These are phyloP conservation scores for Boletus mariae DNA, from an alignment of 1,284 basidiomycete genomes.

Conservation along the genomic window DNA sequence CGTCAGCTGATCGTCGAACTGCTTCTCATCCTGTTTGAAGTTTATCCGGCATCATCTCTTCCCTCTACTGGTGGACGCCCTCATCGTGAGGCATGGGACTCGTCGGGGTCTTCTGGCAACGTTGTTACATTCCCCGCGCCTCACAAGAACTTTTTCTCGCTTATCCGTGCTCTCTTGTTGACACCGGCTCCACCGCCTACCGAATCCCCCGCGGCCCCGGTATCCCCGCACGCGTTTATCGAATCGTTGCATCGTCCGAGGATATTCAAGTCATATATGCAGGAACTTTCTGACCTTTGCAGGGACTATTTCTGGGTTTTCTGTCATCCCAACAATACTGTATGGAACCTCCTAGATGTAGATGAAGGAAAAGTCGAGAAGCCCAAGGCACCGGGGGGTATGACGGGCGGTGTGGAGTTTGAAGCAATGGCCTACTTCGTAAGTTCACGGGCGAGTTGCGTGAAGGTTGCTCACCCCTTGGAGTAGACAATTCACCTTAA, in stretches of 20 bases:
- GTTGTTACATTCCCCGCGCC: slow-evolving; percentile 63
- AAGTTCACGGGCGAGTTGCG: slow-evolving; percentile 30
- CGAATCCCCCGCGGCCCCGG: slow-evolving; percentile 59
- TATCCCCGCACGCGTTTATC: slow-evolving; percentile 87
- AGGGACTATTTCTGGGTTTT: slow-evolving; percentile 99
- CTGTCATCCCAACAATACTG: slow-evolving; percentile 90
- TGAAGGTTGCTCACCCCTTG: slow-evolving; percentile 12
- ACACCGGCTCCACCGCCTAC: slow-evolving; percentile 72
- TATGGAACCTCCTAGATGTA: slow-evolving; percentile 81
- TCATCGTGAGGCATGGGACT: slow-evolving; percentile 57
- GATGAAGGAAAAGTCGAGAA: slow-evolving; percentile 84
- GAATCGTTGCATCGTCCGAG: slow-evolving; percentile 78
- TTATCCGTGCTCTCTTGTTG: slow-evolving; percentile 66
- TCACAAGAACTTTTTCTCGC: slow-evolving; percentile 67
- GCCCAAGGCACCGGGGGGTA: slow-evolving; percentile 93
- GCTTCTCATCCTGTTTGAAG: slow-evolving; percentile 76
- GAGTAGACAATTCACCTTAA: slow-evolving; percentile 79
- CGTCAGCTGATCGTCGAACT: slow-evolving; percentile 90
- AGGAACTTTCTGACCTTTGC: slow-evolving; percentile 86
- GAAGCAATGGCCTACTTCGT: slow-evolving; percentile 97
- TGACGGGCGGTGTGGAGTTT: slow-evolving; percentile 97
- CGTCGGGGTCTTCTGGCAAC: slow-evolving; percentile 40
- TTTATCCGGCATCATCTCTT: slow-evolving; percentile 71
- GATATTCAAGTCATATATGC: slow-evolving; percentile 88
- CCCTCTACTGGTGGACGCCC: slow-evolving; percentile 44